A percentile compares a stretch with the other conserved stretches of the same genome.
phyloP scores from a whole-genome alignment of 345 rosid genomes.

The Corchorus capsularis region DNA sequence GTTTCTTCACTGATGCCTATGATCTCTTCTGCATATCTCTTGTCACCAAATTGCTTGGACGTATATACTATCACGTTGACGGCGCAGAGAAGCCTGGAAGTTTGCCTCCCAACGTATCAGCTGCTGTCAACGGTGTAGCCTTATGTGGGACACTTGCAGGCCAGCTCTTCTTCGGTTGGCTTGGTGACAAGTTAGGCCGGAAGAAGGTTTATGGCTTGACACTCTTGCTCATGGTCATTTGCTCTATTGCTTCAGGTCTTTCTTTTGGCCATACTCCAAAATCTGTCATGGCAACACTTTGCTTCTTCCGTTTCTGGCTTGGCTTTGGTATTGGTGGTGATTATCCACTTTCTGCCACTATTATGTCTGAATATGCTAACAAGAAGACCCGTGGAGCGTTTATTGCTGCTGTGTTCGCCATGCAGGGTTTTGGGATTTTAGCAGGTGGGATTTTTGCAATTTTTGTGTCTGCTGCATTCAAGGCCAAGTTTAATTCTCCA shows the following conservation, averaged over 20 bases:
- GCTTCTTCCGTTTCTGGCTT: slow-evolving; percentile 87
- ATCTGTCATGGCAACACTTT: slow-evolving; percentile 60
- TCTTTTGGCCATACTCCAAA: slow-evolving; percentile 54
- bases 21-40: slow-evolving; percentile 85
- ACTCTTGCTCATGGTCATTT: slow-evolving; percentile 68
- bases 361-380: slow-evolving; percentile 87
- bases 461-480: slow-evolving; percentile 50
- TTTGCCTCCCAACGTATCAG: slow-evolving; percentile 70
- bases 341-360: slow-evolving; percentile 79
- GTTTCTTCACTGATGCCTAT: slow-evolving; percentile 83
- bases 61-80: slow-evolving; percentile 66
- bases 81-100: slow-evolving; percentile 64
- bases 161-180: slow-evolving; percentile 87
- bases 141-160: slow-evolving; percentile 70
- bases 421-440: slow-evolving; percentile 90
- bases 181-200: slow-evolving; percentile 74
- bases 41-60: slow-evolving; percentile 78
- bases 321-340: slow-evolving; percentile 88
- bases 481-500: slow-evolving; percentile 51
- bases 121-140: slow-evolving; percentile 79
- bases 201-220: slow-evolving; percentile 80
- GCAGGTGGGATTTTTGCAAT: slow-evolving; percentile 75
- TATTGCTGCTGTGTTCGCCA: slow-evolving; percentile 89
- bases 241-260: slow-evolving; percentile 68
- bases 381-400: slow-evolving; percentile 91